Percentiles rank a stretch among this genome's conserved stretches.
Conservation (phyloP, 352 stramenopile genomes). For the Globisporangium carolinianum region DNA sequence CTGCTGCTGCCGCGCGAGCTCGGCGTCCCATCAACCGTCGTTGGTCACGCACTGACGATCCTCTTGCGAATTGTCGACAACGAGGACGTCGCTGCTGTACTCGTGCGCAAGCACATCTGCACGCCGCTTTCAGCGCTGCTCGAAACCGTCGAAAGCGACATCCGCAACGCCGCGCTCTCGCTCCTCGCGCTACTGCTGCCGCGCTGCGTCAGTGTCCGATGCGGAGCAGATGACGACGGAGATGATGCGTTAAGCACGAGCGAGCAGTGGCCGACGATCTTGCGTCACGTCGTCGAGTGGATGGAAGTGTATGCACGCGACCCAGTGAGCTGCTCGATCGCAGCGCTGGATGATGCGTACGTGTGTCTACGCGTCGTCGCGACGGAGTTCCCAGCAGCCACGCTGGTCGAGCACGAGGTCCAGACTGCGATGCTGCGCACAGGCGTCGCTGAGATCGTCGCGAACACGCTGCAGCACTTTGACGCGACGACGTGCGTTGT, state of each 20-base stretch:
- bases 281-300: conserved; percentile 59
- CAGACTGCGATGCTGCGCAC: conserved; percentile 24
- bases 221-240: neutral
- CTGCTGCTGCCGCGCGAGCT: conserved; percentile 26
- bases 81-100: conserved; percentile 13
- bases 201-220: neutral
- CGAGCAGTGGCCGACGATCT: conserved; percentile 34
- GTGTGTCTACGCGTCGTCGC: conserved; percentile 35
- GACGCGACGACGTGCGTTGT: conserved; percentile 4
- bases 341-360: conserved; percentile 34
- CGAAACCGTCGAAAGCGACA: conserved; percentile 43
- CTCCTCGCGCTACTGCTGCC: conserved; percentile 38
- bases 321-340: conserved; percentile 19
- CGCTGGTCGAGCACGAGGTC: conserved; percentile 20
- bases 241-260: conserved; percentile 1
- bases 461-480: conserved; percentile 23
- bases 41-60: conserved; percentile 35
- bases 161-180: conserved; percentile 34
- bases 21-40: conserved; percentile 19
- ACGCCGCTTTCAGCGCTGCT: conserved; percentile 31
- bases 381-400: conserved; percentile 7
- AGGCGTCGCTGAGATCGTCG: conserved; percentile 42
- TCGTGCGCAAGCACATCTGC: conserved; percentile 34
- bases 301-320: conserved; percentile 64
- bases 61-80: conserved; percentile 21